Base-by-base conservation (phyloP, 108 stramenopile genomes). In the Cyclotella sp. region DNA sequence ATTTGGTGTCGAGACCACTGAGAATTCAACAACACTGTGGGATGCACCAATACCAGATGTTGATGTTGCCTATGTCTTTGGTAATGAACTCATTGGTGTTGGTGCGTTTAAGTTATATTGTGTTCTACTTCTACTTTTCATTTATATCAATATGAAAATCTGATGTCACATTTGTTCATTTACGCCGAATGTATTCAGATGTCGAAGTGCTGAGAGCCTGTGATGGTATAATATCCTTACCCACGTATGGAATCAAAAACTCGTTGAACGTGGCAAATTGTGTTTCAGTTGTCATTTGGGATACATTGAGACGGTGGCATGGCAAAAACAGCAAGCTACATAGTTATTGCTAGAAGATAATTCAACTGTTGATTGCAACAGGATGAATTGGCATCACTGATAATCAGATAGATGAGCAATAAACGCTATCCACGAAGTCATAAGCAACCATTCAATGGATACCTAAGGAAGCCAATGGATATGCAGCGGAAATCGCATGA, bases 71-170 rank as follows among this genome's bases (percentile, higher is more conserved):
- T 68, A 83, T 65, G 77, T 88, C 21, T 86, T 88, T 69, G 87
- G 87, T 3, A 88, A 88, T 73, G 87, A 88, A 63, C 22, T 88
- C 19, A 75, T 84, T 61, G 87, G 87, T 26, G 85, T 88, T n/a
- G 73, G 72, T 73, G 57, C 27, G 72, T 73, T 18, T n/a, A n/a
- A n/a, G n/a, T n/a, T n/a, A n/a, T n/a, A n/a, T n/a, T n/a, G n/a
- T n/a, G n/a, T n/a, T n/a, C n/a, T n/a, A n/a, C n/a, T n/a, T n/a
- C n/a, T n/a, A n/a, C n/a, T n/a, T n/a, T n/a, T n/a, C 3, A 1
- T 41, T n/a, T 15, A 34, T 4, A 41, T 34, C n/a, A 4, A 27
- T 21, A 24, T 7, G 24, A 28, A 9, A 59, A 7, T 59, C 3
- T 26, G 9, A 11, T 59, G 12, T 15, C 24, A 7, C 58, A 26